Evolutionary conservation across 225 moss, liverwort and hornwort species (phyloP).

Genomic region (Pseudoscleropodium purum): DNA sequence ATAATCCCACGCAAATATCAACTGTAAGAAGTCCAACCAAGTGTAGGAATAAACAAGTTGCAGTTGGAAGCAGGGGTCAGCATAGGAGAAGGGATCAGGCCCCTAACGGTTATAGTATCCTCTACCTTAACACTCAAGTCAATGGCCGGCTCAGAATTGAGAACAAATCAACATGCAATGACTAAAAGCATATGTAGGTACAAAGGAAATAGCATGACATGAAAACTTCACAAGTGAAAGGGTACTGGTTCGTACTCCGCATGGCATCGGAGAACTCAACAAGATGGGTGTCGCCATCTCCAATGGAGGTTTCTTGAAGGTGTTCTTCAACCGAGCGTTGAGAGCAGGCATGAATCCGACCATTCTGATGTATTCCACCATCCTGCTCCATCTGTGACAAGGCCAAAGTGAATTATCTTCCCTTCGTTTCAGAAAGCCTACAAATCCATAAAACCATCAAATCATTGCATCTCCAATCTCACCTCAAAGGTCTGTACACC

Average conservation of each 20-base stretch:
- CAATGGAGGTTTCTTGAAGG: conserved; percentile 62
- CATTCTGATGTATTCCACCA: conserved; percentile 46
- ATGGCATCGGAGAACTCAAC: conserved; percentile 82
- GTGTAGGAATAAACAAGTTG: not conserved
- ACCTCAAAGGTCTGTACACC: not conserved
- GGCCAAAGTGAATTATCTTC: not conserved
- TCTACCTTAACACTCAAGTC: not conserved
- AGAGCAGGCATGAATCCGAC: conserved; percentile 48
- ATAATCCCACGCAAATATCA: conserved; percentile 7
- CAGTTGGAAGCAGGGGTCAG: not conserved
- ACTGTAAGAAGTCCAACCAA: not conserved
- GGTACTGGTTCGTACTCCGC: conserved; percentile 35
- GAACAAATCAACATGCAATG: not conserved
- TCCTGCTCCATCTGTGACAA: conserved; percentile 43
- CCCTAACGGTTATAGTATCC: not conserved
- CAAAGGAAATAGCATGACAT: not conserved
- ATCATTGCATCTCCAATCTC: not conserved
- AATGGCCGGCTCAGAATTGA: not conserved
- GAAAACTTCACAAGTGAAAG: not conserved
- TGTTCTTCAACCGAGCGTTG: conserved; percentile 65
- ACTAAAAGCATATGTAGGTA: not conserved
- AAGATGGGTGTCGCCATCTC: conserved; percentile 70
- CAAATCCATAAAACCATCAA: not conserved
- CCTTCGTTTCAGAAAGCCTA: not conserved
- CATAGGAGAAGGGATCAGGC: not conserved